A percentile compares a stretch with the other conserved stretches of the same genome.
phyloP scores from a whole-genome alignment of 352 stramenopile species.

The Phytopythium kandeliae region DNA sequence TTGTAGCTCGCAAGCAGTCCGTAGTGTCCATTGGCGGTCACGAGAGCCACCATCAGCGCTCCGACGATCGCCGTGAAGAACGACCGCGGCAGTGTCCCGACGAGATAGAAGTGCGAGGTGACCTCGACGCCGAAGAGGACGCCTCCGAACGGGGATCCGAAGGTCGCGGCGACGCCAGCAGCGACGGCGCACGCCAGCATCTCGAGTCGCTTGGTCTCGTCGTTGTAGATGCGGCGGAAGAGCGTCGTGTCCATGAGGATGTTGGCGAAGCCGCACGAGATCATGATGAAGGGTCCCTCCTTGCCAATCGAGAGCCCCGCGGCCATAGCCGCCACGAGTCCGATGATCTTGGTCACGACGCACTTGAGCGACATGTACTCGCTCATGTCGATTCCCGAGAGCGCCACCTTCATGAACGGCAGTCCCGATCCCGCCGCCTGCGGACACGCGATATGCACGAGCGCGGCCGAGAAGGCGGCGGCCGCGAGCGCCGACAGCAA shows the following conservation, averaged over 20 bases:
- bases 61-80: slow-evolving; percentile 83
- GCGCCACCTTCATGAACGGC: slow-evolving; percentile 76
- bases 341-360: slow-evolving; percentile 69
- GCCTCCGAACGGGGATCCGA: slow-evolving; percentile 81
- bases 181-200: slow-evolving; percentile 81
- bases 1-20: slow-evolving; percentile 70
- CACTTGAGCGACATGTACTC: slow-evolving; percentile 64
- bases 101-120: slow-evolving; percentile 81
- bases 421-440: slow-evolving; percentile 70
- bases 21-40: slow-evolving; percentile 55
- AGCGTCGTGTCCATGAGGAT: slow-evolving; percentile 64
- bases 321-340: slow-evolving; percentile 47
- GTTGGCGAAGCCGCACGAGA: slow-evolving; percentile 76
- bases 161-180: slow-evolving; percentile 81
- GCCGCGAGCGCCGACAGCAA: slow-evolving; percentile 41
- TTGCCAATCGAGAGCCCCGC: slow-evolving; percentile 78
- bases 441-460: slow-evolving; percentile 60
- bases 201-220: slow-evolving; percentile 74
- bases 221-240: slow-evolving; percentile 71
- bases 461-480: slow-evolving; percentile 34
- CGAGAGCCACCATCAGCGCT: slow-evolving; percentile 55
- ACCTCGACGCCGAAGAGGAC: slow-evolving; percentile 84
- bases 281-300: slow-evolving; percentile 88
- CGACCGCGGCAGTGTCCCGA: slow-evolving; percentile 67
- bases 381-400: slow-evolving; percentile 81